These are phyloP conservation scores for Salvia sclarea DNA, from an alignment of 305 asterid species.

Conservation along the genomic window DNA sequence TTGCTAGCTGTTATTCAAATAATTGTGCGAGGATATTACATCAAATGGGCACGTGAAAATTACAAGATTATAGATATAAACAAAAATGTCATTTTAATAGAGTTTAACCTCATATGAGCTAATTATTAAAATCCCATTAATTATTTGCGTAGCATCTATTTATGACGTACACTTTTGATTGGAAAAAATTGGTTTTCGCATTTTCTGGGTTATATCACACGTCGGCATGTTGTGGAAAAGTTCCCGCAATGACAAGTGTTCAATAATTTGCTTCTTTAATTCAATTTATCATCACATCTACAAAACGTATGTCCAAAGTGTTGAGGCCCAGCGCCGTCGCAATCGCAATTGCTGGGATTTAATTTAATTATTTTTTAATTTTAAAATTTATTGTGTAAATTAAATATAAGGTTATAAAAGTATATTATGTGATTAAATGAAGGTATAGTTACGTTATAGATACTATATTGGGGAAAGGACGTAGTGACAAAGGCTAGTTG, in stretches of 20 bases:
- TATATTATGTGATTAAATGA: no score
- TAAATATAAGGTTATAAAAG: no score
- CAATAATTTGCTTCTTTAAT: conserved; percentile 17
- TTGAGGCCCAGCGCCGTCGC: conserved; percentile 3
- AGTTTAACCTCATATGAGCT: not conserved
- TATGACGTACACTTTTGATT: not conserved
- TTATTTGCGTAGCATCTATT: not conserved
- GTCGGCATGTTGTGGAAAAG: conserved; percentile 21
- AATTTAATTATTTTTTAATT: no score
- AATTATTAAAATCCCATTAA: conserved; percentile 1
- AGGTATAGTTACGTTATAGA: no score
- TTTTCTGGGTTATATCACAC: conserved; percentile 10
- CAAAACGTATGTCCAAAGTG: conserved; percentile 27
- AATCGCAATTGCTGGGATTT: not conserved
- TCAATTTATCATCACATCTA: not conserved
- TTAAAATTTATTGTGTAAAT: no score
- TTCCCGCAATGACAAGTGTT: conserved; percentile 27
- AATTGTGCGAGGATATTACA: conserved; percentile 2
- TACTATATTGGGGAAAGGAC: no score
- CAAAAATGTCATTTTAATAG: not conserved
- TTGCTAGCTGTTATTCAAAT: conserved; percentile 19
- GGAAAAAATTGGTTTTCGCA: not conserved
- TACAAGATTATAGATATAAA: conserved; percentile 5
- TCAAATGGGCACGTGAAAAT: conserved; percentile 22
- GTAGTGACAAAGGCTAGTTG: no score